Evolutionary conservation across 139 green algal species (phyloP).

Genomic region (Chlorella ohadii): DNA sequence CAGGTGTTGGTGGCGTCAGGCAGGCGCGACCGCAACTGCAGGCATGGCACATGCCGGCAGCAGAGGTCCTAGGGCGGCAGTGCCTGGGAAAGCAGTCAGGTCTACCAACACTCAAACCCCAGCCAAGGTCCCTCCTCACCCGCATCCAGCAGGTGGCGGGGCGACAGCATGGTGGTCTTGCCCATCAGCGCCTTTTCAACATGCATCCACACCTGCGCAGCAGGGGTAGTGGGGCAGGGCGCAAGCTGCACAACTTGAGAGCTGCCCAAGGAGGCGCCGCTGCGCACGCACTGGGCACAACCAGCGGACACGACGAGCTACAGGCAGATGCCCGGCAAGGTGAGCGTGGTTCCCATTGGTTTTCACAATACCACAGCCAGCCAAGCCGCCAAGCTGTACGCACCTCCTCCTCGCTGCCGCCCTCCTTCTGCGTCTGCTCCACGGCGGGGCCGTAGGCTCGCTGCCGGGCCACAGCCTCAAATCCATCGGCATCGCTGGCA

Average conservation of each 20-base stretch:
- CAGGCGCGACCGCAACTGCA: too few relatives aligned
- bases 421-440: not conserved
- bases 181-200: conserved; percentile 48
- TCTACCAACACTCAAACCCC: too few relatives aligned
- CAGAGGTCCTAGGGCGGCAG: not conserved
- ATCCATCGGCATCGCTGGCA: conserved; percentile 60
- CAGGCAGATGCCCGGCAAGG: too few relatives aligned
- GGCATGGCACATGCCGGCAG: not conserved
- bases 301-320: too few relatives aligned
- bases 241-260: too few relatives aligned
- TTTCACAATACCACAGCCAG: too few relatives aligned
- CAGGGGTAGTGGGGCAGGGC: not conserved
- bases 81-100: not conserved
- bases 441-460: conserved; percentile 2
- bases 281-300: too few relatives aligned
- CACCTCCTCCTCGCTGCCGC: not conserved
- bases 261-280: too few relatives aligned
- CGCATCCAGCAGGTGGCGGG: conserved; percentile 59
- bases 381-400: too few relatives aligned
- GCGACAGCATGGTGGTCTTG: conserved; percentile 81
- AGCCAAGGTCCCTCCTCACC: conserved; percentile 57
- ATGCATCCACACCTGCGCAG: not conserved
- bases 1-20: too few relatives aligned
- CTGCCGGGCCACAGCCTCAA: conserved; percentile 66
- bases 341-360: too few relatives aligned